A percentile compares a stretch with the other conserved stretches of the same genome.
Evolutionary conservation across 2,329 filamentous ascomycete species (phyloP).

Genomic region (Aspergillus sp.): DNA sequence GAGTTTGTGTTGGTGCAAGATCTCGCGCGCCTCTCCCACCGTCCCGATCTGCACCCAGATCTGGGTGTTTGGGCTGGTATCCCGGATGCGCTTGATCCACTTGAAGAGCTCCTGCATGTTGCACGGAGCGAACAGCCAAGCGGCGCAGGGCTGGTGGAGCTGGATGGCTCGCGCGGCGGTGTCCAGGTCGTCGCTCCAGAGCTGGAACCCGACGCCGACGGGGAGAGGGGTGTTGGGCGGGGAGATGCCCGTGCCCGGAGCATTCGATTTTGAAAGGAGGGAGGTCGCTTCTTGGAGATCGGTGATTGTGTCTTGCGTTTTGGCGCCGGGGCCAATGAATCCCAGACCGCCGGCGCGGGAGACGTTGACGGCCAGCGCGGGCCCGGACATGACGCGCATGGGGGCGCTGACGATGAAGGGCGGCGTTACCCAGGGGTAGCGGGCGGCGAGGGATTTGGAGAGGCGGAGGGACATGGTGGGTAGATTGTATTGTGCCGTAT

Average conservation of each 20-base stretch:
- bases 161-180: conserved; percentile 29
- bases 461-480: not conserved
- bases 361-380: conserved; percentile 60
- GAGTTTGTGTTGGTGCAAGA: conserved; percentile 19
- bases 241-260: not conserved
- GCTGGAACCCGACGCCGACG: conserved; percentile 43
- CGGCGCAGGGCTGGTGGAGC: conserved; percentile 41
- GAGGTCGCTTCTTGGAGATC: conserved; percentile 35
- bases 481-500: too few species aligned
- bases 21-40: conserved; percentile 48
- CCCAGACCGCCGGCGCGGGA: conserved; percentile 56
- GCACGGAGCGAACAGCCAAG: conserved; percentile 44
- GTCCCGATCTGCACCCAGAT: conserved; percentile 60
- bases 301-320: conserved; percentile 29
- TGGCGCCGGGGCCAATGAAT: conserved; percentile 59
- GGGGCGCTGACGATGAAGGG: conserved; percentile 66
- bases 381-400: conserved; percentile 66
- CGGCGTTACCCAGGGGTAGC: conserved; percentile 60
- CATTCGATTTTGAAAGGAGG: conserved; percentile 15
- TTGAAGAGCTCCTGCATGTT: conserved; percentile 35
- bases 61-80: conserved; percentile 43
- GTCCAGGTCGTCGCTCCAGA: conserved; percentile 40
- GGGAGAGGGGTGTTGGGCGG: conserved; percentile 25
- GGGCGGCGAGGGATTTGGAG: not conserved
- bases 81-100: conserved; percentile 49